Base-by-base conservation (phyloP, 345 rosid species). In the Geranium brycei region DNA sequence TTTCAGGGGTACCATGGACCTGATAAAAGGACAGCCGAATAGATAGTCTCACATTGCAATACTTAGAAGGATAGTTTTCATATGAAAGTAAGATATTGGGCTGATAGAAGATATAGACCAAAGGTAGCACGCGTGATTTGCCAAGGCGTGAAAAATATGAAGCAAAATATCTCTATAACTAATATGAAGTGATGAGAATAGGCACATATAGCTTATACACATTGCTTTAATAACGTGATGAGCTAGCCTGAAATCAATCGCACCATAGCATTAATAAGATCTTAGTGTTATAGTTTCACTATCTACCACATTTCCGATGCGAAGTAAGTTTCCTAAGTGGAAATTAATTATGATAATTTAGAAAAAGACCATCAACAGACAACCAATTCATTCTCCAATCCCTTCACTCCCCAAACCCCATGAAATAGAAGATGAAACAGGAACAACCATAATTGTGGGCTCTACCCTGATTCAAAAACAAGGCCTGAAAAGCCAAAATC, bases 1-100 rank as follows among this genome's bases (percentile, higher is more conserved):
- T 87, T 66, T 89, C 98, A 1, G 84, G 69, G 19, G 91, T 89
- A 32, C 98, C 97, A 23, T 85, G 75, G 71, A 89, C 81, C 96
- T 89, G 77, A 64, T 47, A 8, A 47, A 47, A 47, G 15, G 14
- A 47, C 13, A 58, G 41, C 10, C 5, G 41, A 19, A 19, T 8
- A 28, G 16, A 66, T 51, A 35, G 17, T 8, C 3, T 28, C 17
- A 14, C 19, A 13, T 38, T 11, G 31, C 18, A 59, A 58, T 35
- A 14, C 16, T 28, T 51, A 41, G 58, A 17, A 59, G 13, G 23
- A 59, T 17, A 8, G 19, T 15, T 40, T 19, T 18, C 28, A 40
- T 35, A 11, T 19, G 0, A 19, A 23, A 19, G 61, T 4, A 19
- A 47, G 14, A 10, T 38, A 38, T 23, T 23, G 28, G 11, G 47